Conservation (phyloP, 306 rosid genomes). For the Urtica urens region DNA sequence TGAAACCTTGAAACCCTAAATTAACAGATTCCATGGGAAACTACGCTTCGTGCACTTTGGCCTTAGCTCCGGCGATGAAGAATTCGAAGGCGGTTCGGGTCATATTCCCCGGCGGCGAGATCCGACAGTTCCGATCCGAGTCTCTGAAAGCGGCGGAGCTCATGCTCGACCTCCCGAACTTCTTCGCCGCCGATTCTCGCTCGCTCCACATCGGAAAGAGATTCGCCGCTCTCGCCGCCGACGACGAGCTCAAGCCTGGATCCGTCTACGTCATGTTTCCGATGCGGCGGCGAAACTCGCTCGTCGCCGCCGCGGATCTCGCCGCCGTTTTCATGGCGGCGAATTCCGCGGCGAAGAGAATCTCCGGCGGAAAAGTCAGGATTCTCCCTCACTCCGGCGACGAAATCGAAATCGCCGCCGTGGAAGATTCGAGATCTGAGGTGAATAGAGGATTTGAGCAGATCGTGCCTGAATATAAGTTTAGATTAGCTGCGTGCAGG, state of each 20-base stretch:
- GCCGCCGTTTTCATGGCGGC: conserved; percentile 64
- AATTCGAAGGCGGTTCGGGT: conserved; percentile 48
- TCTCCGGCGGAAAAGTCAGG: conserved; percentile 32
- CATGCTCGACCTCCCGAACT: conserved; percentile 63
- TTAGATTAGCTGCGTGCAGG: conserved; percentile 46
- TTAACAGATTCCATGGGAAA: conserved; percentile 44
- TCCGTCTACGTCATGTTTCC: conserved; percentile 66
- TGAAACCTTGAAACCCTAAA: neutral
- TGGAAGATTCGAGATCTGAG: neutral
- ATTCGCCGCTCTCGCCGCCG: conserved; percentile 67
- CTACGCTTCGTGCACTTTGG: conserved; percentile 58
- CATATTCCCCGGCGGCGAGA: conserved; percentile 63
- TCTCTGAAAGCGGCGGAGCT: conserved; percentile 70
- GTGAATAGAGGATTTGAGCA: conserved; percentile 29
- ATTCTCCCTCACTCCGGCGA: conserved; percentile 31
- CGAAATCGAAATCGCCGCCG: conserved; percentile 1
- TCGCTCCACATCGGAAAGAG: conserved; percentile 63
- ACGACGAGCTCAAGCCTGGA: conserved; percentile 65
- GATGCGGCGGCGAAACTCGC: conserved; percentile 50
- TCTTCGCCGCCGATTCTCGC: conserved; percentile 39
- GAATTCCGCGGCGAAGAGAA: conserved; percentile 56
- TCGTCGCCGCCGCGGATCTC: conserved; percentile 67
- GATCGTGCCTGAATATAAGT: conserved; percentile 31
- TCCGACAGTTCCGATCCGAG: conserved; percentile 45
- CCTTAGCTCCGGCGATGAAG: conserved; percentile 55